Conservation (phyloP, 108 stramenopile species). For the Seminavis robusta region DNA sequence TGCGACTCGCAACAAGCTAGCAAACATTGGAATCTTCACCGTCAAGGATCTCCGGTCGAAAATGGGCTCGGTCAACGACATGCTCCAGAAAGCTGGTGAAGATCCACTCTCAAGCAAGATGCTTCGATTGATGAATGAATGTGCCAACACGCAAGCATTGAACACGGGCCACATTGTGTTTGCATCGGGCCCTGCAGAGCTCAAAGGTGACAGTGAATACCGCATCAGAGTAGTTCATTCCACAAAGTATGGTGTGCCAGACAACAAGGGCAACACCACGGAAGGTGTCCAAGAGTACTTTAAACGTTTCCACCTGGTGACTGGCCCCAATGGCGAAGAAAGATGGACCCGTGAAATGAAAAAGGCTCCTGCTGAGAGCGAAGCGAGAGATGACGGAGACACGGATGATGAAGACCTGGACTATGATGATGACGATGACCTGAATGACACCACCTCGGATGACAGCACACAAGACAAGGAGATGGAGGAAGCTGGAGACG, state of each 20-base stretch:
- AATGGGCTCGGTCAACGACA: neutral
- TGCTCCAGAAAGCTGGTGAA: neutral
- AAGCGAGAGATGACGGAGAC: neutral
- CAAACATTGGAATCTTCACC: conserved; percentile 3
- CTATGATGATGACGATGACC: conserved; percentile 2
- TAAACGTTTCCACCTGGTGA: conserved; percentile 8
- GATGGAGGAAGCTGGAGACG: conserved; percentile 5
- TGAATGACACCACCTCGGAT: neutral
- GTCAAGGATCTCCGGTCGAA: conserved; percentile 5
- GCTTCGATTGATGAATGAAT: conserved; percentile 12
- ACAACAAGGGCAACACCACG: conserved; percentile 9
- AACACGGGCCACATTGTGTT: conserved; percentile 34
- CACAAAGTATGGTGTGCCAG: conserved; percentile 16
- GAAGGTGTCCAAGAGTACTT: conserved; percentile 20
- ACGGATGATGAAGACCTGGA: neutral
- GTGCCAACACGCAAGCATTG: conserved; percentile 1
- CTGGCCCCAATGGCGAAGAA: neutral
- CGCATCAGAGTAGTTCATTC: conserved; percentile 28
- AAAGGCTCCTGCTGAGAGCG: neutral
- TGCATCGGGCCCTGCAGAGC: conserved; percentile 14
- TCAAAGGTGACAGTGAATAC: conserved; percentile 9
- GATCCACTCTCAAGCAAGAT: neutral
- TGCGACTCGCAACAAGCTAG: conserved; percentile 3
- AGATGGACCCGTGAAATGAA: conserved; percentile 10
- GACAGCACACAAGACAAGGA: conserved; percentile 2